phyloP scores from a whole-genome alignment of 2,329 filamentous ascomycete genomes.

The Aspergillus alliaceus region DNA sequence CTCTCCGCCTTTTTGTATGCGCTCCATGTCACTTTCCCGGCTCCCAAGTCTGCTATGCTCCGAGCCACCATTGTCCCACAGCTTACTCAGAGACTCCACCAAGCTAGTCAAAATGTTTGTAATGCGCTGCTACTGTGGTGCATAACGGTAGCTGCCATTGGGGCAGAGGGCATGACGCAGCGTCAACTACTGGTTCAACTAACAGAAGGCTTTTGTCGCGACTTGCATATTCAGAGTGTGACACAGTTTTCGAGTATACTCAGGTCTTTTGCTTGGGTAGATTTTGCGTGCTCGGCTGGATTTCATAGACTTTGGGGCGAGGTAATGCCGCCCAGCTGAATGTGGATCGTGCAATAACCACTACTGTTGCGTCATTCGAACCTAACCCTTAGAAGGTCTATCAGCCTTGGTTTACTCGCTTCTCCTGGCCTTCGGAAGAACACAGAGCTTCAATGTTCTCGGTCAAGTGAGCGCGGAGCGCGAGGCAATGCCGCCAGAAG shows the following conservation, averaged over 20 bases:
- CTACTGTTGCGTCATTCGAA: not conserved
- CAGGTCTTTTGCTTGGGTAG: conserved; percentile 4
- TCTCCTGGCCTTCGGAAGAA: too few relatives aligned
- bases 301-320: not conserved
- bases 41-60: not conserved
- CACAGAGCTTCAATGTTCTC: too few relatives aligned
- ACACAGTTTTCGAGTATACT: not conserved
- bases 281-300: not conserved
- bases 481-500: too few relatives aligned
- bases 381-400: too few relatives aligned
- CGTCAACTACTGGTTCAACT: not conserved
- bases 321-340: not conserved
- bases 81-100: not conserved
- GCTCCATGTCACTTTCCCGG: conserved; percentile 5
- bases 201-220: not conserved
- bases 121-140: conserved; percentile 2
- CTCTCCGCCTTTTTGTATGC: not conserved
- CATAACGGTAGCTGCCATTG: not conserved
- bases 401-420: too few relatives aligned
- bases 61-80: not conserved
- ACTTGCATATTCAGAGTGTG: not conserved
- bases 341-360: not conserved
- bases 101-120: not conserved
- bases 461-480: too few relatives aligned
- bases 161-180: not conserved